Evolutionary conservation across 2,329 filamentous ascomycete species (phyloP), one percentile per base, ranked within the genome.

Genomic region (Chaetomiaceae sp.): DNA sequence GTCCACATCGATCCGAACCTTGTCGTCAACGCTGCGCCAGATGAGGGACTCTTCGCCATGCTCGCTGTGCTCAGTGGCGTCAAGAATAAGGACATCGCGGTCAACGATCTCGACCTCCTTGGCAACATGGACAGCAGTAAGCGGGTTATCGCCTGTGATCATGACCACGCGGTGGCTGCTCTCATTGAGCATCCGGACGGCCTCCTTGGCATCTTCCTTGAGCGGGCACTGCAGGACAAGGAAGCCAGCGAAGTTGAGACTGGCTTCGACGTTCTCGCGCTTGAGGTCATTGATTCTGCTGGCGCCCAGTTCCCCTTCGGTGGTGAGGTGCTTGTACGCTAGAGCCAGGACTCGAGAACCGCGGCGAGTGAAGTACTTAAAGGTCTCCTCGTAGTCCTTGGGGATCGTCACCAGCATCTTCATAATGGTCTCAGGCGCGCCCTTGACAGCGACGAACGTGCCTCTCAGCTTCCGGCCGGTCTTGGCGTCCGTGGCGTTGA

Each of bases 151-250:
- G 63, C 93, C 93, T 50, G 93, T 98, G 56, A 98, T 98, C 93
- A 98, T 98, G 58, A 98, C 86, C 38, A 95, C 89, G 58, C 93
- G 88, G 67, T 98, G 93, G 69, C 90, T 97, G 68, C 91, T 97
- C 72, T 98, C 93, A 63, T 96, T 98, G 58, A 98, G 78, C 88
- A 97, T 96, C 55, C 86, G 88, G 33, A 98, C 88, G 32, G 93
- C 83, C 64, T 93, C 84, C 68, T 94, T 86, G 38, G 93, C 93
- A 65, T 98, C 93, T 20, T 95, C 90, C 70, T 98, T 98, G 47
- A 98, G 75, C 5, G 93, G 93, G 60, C 89, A 96, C 65, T 96
- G 91, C 24, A 98, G 74, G 42, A 98, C 89, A 52, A 98, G 73
- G 72, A 98, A 98, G 49, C 93, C 93, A 50, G 93, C 93, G 68